Conservation (phyloP, 192 early-diverging fungal genomes). For the Podila epigama region DNA sequence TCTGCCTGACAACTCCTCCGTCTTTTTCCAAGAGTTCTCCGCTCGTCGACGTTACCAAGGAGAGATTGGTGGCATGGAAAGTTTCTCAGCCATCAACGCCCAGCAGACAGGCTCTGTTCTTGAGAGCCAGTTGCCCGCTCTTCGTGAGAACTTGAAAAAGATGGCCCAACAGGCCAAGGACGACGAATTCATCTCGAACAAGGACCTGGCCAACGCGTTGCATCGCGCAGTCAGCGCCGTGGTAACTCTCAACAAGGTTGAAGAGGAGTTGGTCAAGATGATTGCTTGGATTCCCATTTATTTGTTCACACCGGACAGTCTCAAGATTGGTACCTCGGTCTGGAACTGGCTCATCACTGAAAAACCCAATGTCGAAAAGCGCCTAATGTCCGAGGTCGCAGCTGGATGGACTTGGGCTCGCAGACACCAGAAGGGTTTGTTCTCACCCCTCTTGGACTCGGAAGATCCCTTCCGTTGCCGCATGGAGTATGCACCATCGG, state of each 20-base stretch:
- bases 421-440: conserved; percentile 83
- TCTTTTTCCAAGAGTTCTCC: conserved; percentile 62
- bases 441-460: conserved; percentile 62
- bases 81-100: conserved; percentile 23
- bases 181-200: conserved; percentile 49
- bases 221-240: conserved; percentile 63
- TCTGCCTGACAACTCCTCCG: conserved; percentile 58
- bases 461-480: conserved; percentile 86
- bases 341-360: conserved; percentile 92
- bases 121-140: conserved; percentile 49
- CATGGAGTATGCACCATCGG: conserved; percentile 93
- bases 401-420: conserved; percentile 85
- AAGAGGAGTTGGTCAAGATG: conserved; percentile 80
- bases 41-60: conserved; percentile 58
- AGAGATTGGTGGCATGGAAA: conserved; percentile 52
- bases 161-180: conserved; percentile 54
- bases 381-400: conserved; percentile 86
- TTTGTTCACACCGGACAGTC: conserved; percentile 76
- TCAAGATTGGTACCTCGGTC: conserved; percentile 85
- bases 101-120: conserved; percentile 38
- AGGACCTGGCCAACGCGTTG: conserved; percentile 57
- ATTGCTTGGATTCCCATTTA: conserved; percentile 88
- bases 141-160: conserved; percentile 44
- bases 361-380: conserved; percentile 71
- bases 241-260: conserved; percentile 56